Conservation (phyloP, 2,329 filamentous ascomycete genomes). For the Sporothrix euskadiensis region DNA sequence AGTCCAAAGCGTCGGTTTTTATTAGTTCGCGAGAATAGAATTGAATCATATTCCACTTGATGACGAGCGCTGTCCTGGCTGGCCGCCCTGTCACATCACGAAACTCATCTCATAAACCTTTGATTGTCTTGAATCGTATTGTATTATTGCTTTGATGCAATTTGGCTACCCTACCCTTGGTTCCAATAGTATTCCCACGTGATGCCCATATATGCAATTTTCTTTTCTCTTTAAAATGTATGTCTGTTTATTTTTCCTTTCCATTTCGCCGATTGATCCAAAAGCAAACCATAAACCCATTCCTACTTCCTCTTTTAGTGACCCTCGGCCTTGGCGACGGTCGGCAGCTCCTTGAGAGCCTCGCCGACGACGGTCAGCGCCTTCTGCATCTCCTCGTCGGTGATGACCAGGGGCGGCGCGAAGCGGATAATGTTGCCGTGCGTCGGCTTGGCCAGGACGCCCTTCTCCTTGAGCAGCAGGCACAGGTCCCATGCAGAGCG, state of each 20-base stretch:
- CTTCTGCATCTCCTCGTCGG: slow-evolving; percentile 77
- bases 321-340: slow-evolving; percentile 49
- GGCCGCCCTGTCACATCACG: background rate
- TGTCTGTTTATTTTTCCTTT: background rate
- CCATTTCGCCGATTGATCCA: background rate
- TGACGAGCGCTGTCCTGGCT: too few relatives aligned
- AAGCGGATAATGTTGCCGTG: slow-evolving; percentile 98
- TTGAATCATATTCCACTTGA: too few relatives aligned
- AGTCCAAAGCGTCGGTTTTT: background rate
- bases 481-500: slow-evolving; percentile 95
- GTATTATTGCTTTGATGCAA: background rate
- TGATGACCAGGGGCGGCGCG: slow-evolving; percentile 94
- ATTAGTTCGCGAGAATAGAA: background rate
- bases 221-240: background rate
- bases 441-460: slow-evolving; percentile 93
- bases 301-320: slow-evolving; percentile 34
- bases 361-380: slow-evolving; percentile 79
- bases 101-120: too few relatives aligned
- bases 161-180: background rate
- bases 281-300: background rate
- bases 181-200: background rate
- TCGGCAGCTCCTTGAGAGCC: slow-evolving; percentile 78
- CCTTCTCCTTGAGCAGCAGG: slow-evolving; percentile 92
- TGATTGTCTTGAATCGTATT: background rate
- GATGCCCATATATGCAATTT: background rate